phyloP scores from a whole-genome alignment of 2,329 filamentous ascomycete genomes.

The Colletotrichum sp. region DNA sequence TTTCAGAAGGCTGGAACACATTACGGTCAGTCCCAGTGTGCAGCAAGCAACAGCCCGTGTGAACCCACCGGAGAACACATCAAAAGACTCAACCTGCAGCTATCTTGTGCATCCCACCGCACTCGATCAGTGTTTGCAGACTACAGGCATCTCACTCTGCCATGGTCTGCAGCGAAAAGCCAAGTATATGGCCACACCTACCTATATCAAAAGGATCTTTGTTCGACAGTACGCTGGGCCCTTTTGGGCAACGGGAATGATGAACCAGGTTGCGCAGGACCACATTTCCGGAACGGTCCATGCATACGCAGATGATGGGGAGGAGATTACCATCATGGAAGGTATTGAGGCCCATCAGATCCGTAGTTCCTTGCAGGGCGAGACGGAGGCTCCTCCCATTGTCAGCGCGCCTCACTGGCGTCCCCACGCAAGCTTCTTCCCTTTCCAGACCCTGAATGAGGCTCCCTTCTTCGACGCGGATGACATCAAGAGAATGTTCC shows the following conservation, averaged over 20 bases:
- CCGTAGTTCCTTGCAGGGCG: background rate
- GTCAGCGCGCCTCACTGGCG: background rate
- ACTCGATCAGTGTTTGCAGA: conserved; percentile 40
- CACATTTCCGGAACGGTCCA: background rate
- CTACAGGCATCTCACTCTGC: conserved; percentile 26
- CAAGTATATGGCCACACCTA: background rate
- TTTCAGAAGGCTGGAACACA: conserved; percentile 31
- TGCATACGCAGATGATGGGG: background rate
- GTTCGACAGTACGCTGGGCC: background rate
- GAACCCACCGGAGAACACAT: background rate
- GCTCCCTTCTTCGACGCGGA: background rate
- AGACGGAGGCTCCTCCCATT: background rate
- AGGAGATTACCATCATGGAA: background rate
- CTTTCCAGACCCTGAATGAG: background rate
- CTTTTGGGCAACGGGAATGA: background rate
- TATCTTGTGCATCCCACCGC: conserved; percentile 43
- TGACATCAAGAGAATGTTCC: background rate
- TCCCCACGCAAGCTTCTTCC: background rate
- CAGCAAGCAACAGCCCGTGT: conserved; percentile 24
- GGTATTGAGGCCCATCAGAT: background rate
- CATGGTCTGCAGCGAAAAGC: background rate
- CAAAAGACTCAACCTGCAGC: conserved; percentile 26
- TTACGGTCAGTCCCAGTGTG: conserved; percentile 19
- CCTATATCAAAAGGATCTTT: background rate
- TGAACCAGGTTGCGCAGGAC: background rate